Evolutionary conservation across 345 rosid genomes (phyloP), one percentile per base, ranked within the genome.

Genomic region (Eucalyptus victrix): DNA sequence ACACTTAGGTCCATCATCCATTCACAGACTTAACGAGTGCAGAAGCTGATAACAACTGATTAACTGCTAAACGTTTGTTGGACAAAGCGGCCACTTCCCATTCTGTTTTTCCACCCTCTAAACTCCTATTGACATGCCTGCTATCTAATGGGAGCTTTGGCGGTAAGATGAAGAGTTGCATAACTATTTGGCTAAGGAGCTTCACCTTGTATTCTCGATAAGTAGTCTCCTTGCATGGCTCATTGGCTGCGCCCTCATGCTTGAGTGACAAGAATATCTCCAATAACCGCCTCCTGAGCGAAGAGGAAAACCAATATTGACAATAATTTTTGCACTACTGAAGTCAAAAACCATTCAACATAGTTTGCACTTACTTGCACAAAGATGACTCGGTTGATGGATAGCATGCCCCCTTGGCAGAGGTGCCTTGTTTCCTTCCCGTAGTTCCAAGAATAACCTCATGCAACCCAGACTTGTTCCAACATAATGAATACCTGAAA

Each of bases 341-440:
- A 3, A 42, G 28, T n/a, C 37, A 42, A 87, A 65, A 54, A 87
- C 50, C 7, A 15, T 5, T 32, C 18, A 21, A 37, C 50, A 42
- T 47, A 17, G 89, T n/a, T 65, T 76, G 69, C 83, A 40, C 96
- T 92, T 94, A 97, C 99, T 97, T 97, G 98, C 99, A 96, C 89
- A 97, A 89, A 88, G 91, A 95, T 91, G 99, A 95, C 89, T 94
- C 94, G 5, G 98, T 97, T 80, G 99, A 94, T 89, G 95, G 98
- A 89, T 93, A 94, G 88, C 93, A 90, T 54, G 98, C 96, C 89
- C 97, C 96, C 94, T 94, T 98, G 69, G 97, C 93, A 88, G 99
- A 97, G 67, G 99, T 94, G 49, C 99, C 99, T 91, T 97, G 99
- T 93, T 97, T 97, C 91, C 98, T 95, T 72, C 99, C 99, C 2